Conservation (phyloP, 495 filamentous ascomycete species). For the Aspergillus baeticus region DNA sequence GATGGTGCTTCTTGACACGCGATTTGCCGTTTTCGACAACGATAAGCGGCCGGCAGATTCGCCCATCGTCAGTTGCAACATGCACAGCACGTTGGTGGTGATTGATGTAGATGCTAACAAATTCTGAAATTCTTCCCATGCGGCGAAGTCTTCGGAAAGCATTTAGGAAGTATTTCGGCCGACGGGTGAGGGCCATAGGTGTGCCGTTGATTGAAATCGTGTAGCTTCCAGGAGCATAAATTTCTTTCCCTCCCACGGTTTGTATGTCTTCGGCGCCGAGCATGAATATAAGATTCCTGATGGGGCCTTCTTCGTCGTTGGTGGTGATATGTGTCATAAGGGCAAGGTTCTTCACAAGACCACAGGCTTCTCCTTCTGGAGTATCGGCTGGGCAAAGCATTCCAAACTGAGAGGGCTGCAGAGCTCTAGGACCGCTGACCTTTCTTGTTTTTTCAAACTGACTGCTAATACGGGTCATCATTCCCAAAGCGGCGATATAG, state of each 20-base stretch:
- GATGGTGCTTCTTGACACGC: conserved; percentile 69
- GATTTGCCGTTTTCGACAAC: conserved; percentile 85
- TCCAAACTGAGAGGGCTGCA: conserved; percentile 96
- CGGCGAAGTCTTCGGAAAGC: conserved; percentile 81
- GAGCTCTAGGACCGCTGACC: conserved; percentile 87
- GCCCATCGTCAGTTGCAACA: conserved; percentile 93
- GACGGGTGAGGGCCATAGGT: conserved; percentile 76
- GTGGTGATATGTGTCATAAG: conserved; percentile 99
- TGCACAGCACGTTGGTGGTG: conserved; percentile 87
- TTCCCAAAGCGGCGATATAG: conserved; percentile 96
- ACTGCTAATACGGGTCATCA: conserved; percentile 99
- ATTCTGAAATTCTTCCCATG: conserved; percentile 86
- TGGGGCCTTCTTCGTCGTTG: conserved; percentile 84
- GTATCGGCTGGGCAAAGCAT: conserved; percentile 98
- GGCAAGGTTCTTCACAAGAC: conserved; percentile 96
- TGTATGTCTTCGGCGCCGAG: conserved; percentile 77
- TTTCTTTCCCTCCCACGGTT: conserved; percentile 70
- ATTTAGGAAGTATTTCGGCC: conserved; percentile 79
- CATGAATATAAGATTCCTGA: conserved; percentile 75
- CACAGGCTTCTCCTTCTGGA: conserved; percentile 96
- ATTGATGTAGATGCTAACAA: conserved; percentile 94
- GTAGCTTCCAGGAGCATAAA: conserved; percentile 80
- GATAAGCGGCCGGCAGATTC: conserved; percentile 92
- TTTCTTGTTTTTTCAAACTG: conserved; percentile 99
- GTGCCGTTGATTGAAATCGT: conserved; percentile 95